Percentiles rank a stretch among this genome's conserved stretches.
These are phyloP conservation scores for Oryza coarctata DNA, from an alignment of 176 grass and related monocot genomes.

Conservation along the genomic window DNA sequence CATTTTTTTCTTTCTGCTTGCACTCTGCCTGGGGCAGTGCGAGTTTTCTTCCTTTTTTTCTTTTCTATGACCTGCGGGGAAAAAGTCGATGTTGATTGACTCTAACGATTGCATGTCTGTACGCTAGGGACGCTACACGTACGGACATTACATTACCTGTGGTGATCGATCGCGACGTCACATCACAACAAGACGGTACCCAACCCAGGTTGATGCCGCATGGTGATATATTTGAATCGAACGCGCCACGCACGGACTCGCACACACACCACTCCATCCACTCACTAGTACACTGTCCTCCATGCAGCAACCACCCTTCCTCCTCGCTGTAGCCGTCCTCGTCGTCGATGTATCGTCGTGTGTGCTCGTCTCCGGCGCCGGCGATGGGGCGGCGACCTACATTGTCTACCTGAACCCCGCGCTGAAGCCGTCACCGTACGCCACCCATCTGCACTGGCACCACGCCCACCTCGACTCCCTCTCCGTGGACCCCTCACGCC, in stretches of 20 bases:
- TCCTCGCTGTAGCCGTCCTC: background rate
- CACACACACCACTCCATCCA: constrained; percentile 1
- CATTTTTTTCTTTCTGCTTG: no score
- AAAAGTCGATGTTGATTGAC: constrained; percentile 46
- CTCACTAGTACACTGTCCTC: constrained; percentile 19
- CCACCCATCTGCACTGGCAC: constrained; percentile 65
- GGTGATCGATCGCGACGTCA: background rate
- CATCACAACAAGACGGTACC: no score
- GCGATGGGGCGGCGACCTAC: constrained; percentile 46
- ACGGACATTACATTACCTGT: background rate
- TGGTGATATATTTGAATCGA: constrained; percentile 55
- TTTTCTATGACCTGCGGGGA: no score
- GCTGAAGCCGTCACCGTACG: constrained; percentile 51
- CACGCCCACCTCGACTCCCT: constrained; percentile 61
- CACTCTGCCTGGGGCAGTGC: no score
- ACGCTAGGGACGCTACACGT: constrained; percentile 21
- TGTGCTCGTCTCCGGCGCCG: background rate
- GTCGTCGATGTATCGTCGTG: background rate
- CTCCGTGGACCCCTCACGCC: constrained; percentile 49
- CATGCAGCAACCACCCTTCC: constrained; percentile 31
- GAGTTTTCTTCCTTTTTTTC: no score
- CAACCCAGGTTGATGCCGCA: no score
- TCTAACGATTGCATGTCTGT: background rate
- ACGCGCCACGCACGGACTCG: background rate
- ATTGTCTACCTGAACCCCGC: constrained; percentile 69